Evolutionary conservation across 2,329 filamentous ascomycete genomes (phyloP).

Genomic region (Penicillium sp.): DNA sequence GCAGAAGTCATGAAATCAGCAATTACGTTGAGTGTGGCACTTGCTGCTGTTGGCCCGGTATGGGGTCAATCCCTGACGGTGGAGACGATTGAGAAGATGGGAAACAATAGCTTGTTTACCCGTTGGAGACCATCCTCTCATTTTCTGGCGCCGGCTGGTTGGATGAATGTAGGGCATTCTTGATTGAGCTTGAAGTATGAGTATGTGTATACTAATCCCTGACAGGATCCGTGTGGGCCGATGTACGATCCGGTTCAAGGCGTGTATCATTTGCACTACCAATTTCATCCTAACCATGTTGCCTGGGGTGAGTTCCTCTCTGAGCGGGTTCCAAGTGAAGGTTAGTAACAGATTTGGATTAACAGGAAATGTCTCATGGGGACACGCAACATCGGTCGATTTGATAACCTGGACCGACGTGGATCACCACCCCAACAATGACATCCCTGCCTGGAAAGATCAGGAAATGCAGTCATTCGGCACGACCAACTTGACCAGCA

Average conservation of each 20-base stretch:
- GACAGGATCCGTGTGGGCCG: slow-evolving; percentile 13
- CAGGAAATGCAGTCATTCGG: slow-evolving; percentile 13
- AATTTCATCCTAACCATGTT: slow-evolving; percentile 17
- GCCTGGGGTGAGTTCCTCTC: slow-evolving; percentile 7
- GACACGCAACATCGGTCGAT: slow-evolving; percentile 13
- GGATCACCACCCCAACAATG: slow-evolving; percentile 10
- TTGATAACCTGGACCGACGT: slow-evolving; percentile 16
- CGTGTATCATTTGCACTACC: slow-evolving; percentile 16
- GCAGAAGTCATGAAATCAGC: slow-evolving; percentile 5
- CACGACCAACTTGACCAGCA: slow-evolving; percentile 14
- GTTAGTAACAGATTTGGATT: neutral
- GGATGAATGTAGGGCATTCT: slow-evolving; percentile 14
- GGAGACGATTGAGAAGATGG: slow-evolving; percentile 13
- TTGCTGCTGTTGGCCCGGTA: slow-evolving; percentile 4
- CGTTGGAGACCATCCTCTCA: slow-evolving; percentile 15
- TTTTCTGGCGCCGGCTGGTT: slow-evolving; percentile 16
- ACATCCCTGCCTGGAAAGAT: slow-evolving; percentile 15
- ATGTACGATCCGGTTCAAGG: slow-evolving; percentile 12
- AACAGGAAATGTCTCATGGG: slow-evolving; percentile 17
- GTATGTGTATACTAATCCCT: slow-evolving; percentile 1
- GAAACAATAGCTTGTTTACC: slow-evolving; percentile 16
- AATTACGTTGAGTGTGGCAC: neutral
- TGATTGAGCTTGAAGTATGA: neutral
- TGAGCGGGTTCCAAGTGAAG: neutral
- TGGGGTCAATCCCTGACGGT: slow-evolving; percentile 9